phyloP scores from a whole-genome alignment of 2,329 filamentous ascomycete genomes.

The Trichophyton equinum region DNA sequence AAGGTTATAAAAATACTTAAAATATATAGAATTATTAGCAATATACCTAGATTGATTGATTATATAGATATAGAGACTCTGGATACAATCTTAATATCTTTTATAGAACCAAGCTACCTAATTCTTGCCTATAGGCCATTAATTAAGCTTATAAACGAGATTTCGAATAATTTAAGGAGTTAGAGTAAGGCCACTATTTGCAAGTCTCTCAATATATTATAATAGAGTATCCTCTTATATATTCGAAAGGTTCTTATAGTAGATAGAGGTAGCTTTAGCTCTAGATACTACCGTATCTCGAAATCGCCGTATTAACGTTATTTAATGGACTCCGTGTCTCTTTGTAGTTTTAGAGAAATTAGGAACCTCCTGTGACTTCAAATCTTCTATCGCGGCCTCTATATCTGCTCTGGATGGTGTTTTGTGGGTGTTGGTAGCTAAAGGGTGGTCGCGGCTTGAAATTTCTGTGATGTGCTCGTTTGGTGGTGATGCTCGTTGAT shows the following conservation, averaged over 20 bases:
- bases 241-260: not conserved
- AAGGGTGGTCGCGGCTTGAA: too few species aligned
- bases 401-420: too few species aligned
- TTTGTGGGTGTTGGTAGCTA: too few species aligned
- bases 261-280: not conserved
- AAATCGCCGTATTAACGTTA: not conserved
- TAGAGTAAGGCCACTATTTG: not conserved
- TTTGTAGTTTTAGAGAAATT: constrained; percentile 2
- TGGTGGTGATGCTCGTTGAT: too few species aligned
- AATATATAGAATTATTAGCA: too few species aligned
- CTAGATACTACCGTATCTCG: not conserved
- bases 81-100: not conserved
- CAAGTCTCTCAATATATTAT: not conserved
- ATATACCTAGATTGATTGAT: too few species aligned
- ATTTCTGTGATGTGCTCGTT: too few species aligned
- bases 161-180: not conserved
- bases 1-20: too few species aligned
- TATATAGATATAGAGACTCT: too few species aligned
- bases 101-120: not conserved
- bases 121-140: not conserved
- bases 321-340: not conserved
- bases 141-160: not conserved
- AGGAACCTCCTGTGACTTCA: constrained; percentile 3
- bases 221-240: not conserved
- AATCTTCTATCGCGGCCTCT: too few species aligned